phyloP scores from a whole-genome alignment of 306 rosid species.

The Lablab purpureus region DNA sequence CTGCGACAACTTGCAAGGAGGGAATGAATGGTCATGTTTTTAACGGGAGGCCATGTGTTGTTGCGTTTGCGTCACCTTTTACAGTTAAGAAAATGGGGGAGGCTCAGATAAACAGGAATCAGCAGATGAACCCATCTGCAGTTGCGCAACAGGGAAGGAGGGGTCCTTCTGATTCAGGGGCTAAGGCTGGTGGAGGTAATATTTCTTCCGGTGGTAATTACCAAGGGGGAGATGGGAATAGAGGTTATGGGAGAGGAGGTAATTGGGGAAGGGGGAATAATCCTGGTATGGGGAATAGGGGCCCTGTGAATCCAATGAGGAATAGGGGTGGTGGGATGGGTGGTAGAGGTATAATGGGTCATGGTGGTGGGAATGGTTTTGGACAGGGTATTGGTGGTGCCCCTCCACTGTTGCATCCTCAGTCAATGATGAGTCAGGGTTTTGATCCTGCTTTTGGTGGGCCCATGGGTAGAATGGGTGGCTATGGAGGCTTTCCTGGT shows the following conservation, averaged over 20 bases:
- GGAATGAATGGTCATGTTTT: conserved; percentile 87
- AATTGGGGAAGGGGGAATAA: conserved; percentile 91
- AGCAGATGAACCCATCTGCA: conserved; percentile 63
- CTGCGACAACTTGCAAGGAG: conserved; percentile 86
- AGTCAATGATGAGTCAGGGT: conserved; percentile 92
- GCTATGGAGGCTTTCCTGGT: conserved; percentile 95
- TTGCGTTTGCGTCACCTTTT: conserved; percentile 81
- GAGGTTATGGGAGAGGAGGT: conserved; percentile 91
- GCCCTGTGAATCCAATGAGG: conserved; percentile 84
- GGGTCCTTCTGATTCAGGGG: conserved; percentile 71
- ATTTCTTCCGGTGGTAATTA: conserved; percentile 84
- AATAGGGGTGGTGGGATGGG: conserved; percentile 84
- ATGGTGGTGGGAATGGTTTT: conserved; percentile 92
- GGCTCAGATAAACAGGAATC: conserved; percentile 85
- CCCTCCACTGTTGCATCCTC: conserved; percentile 88
- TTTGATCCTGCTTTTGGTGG: conserved; percentile 96
- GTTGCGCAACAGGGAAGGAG: conserved; percentile 68
- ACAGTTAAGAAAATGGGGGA: conserved; percentile 97
- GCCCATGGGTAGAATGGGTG: conserved; percentile 94
- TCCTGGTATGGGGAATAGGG: conserved; percentile 88
- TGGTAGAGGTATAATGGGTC: conserved; percentile 92
- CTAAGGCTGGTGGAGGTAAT: conserved; percentile 72
- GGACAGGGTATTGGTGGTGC: conserved; percentile 89
- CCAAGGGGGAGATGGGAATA: conserved; percentile 88
- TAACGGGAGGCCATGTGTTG: conserved; percentile 92